These are phyloP conservation scores for Deinandra increscens DNA, from an alignment of 129 eudicot species.

Conservation along the genomic window DNA sequence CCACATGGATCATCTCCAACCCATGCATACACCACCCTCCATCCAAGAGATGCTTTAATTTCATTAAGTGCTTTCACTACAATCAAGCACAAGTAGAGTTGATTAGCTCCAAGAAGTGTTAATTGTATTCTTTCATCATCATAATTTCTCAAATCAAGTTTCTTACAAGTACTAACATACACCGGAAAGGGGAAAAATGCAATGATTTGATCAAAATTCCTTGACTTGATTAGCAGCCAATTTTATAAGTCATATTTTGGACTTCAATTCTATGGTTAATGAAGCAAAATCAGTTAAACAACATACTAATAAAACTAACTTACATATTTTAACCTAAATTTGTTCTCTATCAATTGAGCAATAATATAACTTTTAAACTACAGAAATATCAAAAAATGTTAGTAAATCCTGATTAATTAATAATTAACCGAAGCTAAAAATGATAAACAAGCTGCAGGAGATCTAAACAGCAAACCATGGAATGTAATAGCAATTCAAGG, in stretches of 20 bases:
- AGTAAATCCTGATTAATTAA: background rate
- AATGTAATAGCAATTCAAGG: constrained; percentile 18
- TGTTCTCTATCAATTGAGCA: background rate
- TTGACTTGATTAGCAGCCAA: background rate
- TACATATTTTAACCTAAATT: background rate
- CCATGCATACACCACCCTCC: constrained; percentile 99
- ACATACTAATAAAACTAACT: constrained; percentile 2
- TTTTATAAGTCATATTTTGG: background rate
- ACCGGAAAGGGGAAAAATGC: background rate
- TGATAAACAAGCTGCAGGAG: constrained; percentile 4
- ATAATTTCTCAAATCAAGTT: background rate
- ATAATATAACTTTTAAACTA: background rate
- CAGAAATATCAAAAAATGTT: background rate
- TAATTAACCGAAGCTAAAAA: background rate
- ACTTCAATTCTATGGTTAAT: constrained; percentile 9
- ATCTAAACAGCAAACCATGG: constrained; percentile 4
- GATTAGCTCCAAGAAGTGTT: background rate
- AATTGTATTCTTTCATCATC: background rate
- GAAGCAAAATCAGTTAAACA: background rate
- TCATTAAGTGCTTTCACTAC: constrained; percentile 91
- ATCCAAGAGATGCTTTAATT: constrained; percentile 92
- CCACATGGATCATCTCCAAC: constrained; percentile 99
- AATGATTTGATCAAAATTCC: constrained; percentile 5
- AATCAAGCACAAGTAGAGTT: constrained; percentile 13
- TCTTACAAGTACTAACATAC: constrained; percentile 10